These are phyloP conservation scores for Chlamydomonas incerta DNA, from an alignment of 139 green algal genomes.

Conservation along the genomic window DNA sequence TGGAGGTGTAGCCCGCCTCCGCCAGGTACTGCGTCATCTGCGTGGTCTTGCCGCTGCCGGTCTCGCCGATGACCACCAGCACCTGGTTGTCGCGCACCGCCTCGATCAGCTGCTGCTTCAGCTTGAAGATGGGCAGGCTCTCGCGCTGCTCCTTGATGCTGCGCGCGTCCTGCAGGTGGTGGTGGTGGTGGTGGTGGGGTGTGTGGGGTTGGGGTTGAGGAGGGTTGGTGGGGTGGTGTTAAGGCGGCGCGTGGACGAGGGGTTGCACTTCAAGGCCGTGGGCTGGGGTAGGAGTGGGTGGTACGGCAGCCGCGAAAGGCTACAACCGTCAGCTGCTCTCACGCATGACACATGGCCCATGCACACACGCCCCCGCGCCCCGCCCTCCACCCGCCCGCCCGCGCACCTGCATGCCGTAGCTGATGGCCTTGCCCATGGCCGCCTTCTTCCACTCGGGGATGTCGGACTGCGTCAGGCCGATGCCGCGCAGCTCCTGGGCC, in stretches of 20 bases:
- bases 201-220: background rate
- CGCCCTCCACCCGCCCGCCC: too few species aligned
- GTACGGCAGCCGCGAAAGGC: too few species aligned
- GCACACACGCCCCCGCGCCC: too few species aligned
- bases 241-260: background rate
- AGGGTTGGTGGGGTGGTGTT: background rate
- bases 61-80: conserved; percentile 98
- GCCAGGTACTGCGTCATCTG: conserved; percentile 99
- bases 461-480: conserved; percentile 73
- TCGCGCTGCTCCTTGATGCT: conserved; percentile 96
- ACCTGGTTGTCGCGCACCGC: conserved; percentile 93
- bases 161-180: conserved; percentile 68
- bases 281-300: too few species aligned
- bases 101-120: conserved; percentile 92
- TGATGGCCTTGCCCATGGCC: conserved; percentile 91
- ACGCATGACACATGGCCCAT: too few species aligned
- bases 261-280: too few species aligned
- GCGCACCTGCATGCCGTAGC: conserved; percentile 70
- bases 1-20: conserved; percentile 91
- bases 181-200: background rate
- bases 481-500: conserved; percentile 86
- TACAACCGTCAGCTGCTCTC: too few species aligned
- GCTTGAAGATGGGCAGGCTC: conserved; percentile 93
- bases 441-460: conserved; percentile 92
- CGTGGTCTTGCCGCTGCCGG: conserved; percentile 96